phyloP scores from a whole-genome alignment of 1,284 basidiomycete species.

The Wolfiporia cocos region DNA sequence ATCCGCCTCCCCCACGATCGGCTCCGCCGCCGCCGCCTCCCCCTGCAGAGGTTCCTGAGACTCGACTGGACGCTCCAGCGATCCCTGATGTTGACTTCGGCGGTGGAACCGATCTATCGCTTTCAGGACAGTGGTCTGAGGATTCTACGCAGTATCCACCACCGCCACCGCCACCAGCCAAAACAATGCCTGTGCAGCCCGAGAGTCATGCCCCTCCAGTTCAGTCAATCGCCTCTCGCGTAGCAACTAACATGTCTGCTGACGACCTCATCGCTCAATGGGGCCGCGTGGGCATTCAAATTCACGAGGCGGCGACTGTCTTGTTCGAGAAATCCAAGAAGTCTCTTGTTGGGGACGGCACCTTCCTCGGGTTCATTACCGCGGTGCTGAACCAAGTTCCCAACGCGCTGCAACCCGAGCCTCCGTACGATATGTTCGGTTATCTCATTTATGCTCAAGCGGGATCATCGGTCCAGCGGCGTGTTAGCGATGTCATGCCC shows the following conservation, averaged over 20 bases:
- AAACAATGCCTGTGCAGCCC: constrained; percentile 4
- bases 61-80: constrained; percentile 21
- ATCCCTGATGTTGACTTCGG: constrained; percentile 30
- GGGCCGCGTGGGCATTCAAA: constrained; percentile 66
- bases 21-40: constrained; percentile 28
- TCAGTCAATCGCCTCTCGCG: constrained; percentile 8
- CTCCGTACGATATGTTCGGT: constrained; percentile 47
- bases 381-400: constrained; percentile 59
- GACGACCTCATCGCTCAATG: constrained; percentile 70
- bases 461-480: constrained; percentile 58
- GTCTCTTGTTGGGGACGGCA: constrained; percentile 76
- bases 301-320: constrained; percentile 63
- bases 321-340: constrained; percentile 73
- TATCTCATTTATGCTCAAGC: constrained; percentile 73
- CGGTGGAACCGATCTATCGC: constrained; percentile 32
- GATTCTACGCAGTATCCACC: constrained; percentile 35
- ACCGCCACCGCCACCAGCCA: constrained; percentile 14
- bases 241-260: constrained; percentile 33
- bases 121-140: constrained; percentile 38
- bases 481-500: constrained; percentile 75
- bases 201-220: constrained; percentile 3
- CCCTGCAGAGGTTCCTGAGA: constrained; percentile 9
- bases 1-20: constrained; percentile 26
- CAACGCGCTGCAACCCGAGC: constrained; percentile 35
- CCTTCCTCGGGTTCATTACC: constrained; percentile 71